Conservation (phyloP, 306 rosid species). For the Begonia fuchsioides region DNA sequence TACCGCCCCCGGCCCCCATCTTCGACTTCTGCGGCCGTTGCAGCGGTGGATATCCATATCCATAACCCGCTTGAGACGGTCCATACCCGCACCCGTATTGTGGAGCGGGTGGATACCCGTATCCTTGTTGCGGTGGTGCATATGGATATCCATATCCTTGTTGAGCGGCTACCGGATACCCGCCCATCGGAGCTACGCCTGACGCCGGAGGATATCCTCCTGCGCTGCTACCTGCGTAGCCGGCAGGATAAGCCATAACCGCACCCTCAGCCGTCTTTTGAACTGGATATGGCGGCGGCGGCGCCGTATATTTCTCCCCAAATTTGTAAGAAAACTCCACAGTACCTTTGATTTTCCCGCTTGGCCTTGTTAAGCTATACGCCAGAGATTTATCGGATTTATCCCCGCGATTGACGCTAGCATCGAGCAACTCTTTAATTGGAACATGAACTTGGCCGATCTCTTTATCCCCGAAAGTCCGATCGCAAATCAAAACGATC, state of each 20-base stretch:
- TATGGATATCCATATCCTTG: slow-evolving; percentile 19
- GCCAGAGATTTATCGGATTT: slow-evolving; percentile 8
- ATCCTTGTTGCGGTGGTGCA: slow-evolving; percentile 5
- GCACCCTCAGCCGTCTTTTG: slow-evolving; percentile 10
- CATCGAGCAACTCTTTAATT: slow-evolving; percentile 21
- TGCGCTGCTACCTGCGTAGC: slow-evolving; percentile 15
- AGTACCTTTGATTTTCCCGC: slow-evolving; percentile 22
- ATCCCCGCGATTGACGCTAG: neutral
- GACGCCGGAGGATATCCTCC: slow-evolving; percentile 6
- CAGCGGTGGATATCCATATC: slow-evolving; percentile 7
- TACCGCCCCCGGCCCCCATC: slow-evolving; percentile 9
- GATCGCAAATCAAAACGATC: slow-evolving; percentile 24
- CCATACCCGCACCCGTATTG: slow-evolving; percentile 21
- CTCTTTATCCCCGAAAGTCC: slow-evolving; percentile 20
- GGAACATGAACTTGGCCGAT: slow-evolving; percentile 27
- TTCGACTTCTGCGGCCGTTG: slow-evolving; percentile 16
- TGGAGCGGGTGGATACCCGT: slow-evolving; percentile 20
- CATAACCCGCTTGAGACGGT: slow-evolving; percentile 9
- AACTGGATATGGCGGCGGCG: slow-evolving; percentile 2
- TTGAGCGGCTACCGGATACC: slow-evolving; percentile 8
- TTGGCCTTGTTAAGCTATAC: slow-evolving; percentile 16
- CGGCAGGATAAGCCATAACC: slow-evolving; percentile 23
- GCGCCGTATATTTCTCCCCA: slow-evolving; percentile 27
- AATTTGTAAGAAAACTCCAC: slow-evolving; percentile 26
- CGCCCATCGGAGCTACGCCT: neutral